Conservation (phyloP, 139 green algal species). For the Tetraselmis chui region DNA sequence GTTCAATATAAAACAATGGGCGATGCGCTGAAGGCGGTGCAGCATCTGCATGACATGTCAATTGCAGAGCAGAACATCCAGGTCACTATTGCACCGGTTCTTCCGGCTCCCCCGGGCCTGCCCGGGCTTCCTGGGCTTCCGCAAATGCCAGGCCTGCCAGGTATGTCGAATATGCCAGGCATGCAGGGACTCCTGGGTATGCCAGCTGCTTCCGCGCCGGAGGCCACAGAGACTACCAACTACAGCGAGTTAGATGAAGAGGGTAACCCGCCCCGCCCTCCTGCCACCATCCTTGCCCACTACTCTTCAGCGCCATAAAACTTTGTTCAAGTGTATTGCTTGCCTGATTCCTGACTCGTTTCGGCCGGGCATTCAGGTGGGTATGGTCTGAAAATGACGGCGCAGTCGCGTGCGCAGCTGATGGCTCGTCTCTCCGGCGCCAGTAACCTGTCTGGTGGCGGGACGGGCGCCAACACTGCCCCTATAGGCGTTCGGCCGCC, state of each 20-base stretch:
- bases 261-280: no score
- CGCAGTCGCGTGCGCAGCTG: slow-evolving; percentile 57
- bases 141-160: background rate
- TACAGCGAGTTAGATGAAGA: no score
- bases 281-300: no score
- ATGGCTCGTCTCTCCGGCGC: slow-evolving; percentile 78
- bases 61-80: slow-evolving; percentile 47
- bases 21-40: slow-evolving; percentile 55
- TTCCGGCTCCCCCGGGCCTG: slow-evolving; percentile 4
- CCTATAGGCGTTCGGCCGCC: background rate
- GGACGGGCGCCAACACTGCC: background rate
- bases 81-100: slow-evolving; percentile 24
- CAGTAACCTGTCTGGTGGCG: background rate
- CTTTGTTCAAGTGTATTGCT: no score
- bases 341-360: no score
- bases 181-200: no score
- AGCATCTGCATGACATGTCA: slow-evolving; percentile 58
- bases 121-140: background rate
- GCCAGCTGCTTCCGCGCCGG: no score
- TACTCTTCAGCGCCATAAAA: no score
- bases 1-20: slow-evolving; percentile 38
- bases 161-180: background rate
- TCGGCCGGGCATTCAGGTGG: no score
- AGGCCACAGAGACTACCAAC: no score
- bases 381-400: slow-evolving; percentile 61